Evolutionary conservation across 495 filamentous ascomycete genomes (phyloP).

Genomic region (Rhizodiscina lignyota): DNA sequence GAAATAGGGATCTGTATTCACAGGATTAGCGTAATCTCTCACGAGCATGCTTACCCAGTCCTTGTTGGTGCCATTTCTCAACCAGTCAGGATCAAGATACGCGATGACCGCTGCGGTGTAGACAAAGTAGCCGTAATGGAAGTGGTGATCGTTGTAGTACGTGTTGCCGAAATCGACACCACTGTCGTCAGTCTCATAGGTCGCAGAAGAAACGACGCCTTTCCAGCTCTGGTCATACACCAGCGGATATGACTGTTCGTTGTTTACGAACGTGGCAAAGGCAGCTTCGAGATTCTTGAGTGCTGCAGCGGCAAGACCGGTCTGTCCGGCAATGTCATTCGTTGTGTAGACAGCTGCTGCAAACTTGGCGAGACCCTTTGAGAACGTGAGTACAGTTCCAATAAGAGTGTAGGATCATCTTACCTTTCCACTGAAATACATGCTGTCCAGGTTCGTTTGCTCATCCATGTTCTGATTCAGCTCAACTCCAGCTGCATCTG

Average conservation of each 20-base stretch:
- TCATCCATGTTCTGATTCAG: constrained; percentile 1
- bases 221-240: constrained; percentile 54
- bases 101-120: constrained; percentile 76
- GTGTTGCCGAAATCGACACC: constrained; percentile 29
- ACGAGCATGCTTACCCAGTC: constrained; percentile 59
- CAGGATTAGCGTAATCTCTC: constrained; percentile 52
- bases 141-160: constrained; percentile 93
- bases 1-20: constrained; percentile 53
- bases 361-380: constrained; percentile 67
- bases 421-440: constrained; percentile 19
- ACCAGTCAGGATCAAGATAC: constrained; percentile 62
- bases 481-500: constrained; percentile 39
- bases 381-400: constrained; percentile 17
- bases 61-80: constrained; percentile 40
- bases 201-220: constrained; percentile 66
- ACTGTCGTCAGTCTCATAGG: constrained; percentile 55
- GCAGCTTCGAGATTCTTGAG: constrained; percentile 53
- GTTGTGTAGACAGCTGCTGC: constrained; percentile 55
- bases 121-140: constrained; percentile 85
- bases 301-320: constrained; percentile 39
- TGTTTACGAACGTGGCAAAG: constrained; percentile 61
- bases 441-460: constrained; percentile 1
- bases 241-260: constrained; percentile 60
- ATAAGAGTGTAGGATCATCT: no score
- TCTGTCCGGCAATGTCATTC: constrained; percentile 46